Evolutionary conservation across 1,284 basidiomycete genomes (phyloP).

Genomic region (Ustilago loliicola): DNA sequence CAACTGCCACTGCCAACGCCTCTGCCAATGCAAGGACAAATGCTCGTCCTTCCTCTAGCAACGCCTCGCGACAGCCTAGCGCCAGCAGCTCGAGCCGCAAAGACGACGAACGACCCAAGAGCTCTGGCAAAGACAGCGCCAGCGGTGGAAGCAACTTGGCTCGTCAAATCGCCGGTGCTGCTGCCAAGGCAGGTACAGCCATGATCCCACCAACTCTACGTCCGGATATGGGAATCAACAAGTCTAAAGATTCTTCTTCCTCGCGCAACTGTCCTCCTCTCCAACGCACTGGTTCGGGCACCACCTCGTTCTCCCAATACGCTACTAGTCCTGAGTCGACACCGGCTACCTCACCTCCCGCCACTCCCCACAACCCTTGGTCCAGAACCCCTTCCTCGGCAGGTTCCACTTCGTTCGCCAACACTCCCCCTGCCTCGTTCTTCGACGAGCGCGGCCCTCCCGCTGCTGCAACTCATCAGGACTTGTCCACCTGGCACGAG

Average conservation of each 20-base stretch:
- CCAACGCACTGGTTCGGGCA: conserved; percentile 46
- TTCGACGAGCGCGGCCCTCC: conserved; percentile 14
- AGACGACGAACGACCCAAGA: conserved; percentile 29
- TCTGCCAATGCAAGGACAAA: neutral
- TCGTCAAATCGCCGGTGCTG: conserved; percentile 54
- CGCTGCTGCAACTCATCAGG: conserved; percentile 29
- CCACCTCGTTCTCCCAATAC: conserved; percentile 25
- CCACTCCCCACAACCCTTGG: conserved; percentile 7
- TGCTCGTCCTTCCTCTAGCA: conserved; percentile 1
- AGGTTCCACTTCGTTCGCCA: conserved; percentile 3
- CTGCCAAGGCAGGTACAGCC: conserved; percentile 60
- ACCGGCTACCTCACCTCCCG: conserved; percentile 21
- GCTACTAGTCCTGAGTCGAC: conserved; percentile 28
- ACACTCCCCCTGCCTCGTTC: conserved; percentile 15
- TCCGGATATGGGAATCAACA: conserved; percentile 33
- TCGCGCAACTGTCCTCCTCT: conserved; percentile 30
- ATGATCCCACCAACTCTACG: conserved; percentile 59
- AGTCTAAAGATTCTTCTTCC: conserved; percentile 20
- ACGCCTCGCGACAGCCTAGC: conserved; percentile 8
- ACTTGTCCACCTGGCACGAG: conserved; percentile 38
- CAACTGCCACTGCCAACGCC: neutral
- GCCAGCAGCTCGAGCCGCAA: conserved; percentile 10
- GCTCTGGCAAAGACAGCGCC: conserved; percentile 11
- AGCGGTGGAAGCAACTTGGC: conserved; percentile 48
- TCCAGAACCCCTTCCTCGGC: conserved; percentile 14